phyloP scores from a whole-genome alignment of 257 asterid species.

The Capsicum pubescens region DNA sequence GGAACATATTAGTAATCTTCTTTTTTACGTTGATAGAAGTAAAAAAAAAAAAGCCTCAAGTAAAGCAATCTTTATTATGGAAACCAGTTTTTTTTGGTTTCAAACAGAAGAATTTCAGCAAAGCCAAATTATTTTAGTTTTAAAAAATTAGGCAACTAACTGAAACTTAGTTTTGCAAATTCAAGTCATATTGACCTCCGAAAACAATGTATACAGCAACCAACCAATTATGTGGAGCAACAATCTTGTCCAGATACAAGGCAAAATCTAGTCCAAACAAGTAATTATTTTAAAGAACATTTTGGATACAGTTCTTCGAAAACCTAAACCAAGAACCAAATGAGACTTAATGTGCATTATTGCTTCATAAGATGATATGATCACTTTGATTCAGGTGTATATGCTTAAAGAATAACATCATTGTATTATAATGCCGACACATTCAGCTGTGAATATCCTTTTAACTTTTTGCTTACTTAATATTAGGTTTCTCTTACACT shows the following conservation, averaged over 20 bases:
- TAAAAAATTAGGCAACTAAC: not conserved
- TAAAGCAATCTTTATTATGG: not conserved
- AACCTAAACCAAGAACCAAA: not conserved
- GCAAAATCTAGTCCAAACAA: not conserved
- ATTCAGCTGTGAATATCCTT: not conserved
- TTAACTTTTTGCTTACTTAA: not conserved
- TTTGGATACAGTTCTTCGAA: not conserved
- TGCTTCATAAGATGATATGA: not conserved
- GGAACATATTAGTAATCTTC: not conserved
- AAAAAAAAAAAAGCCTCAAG: not conserved
- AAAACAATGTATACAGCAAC: not conserved
- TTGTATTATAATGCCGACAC: not conserved
- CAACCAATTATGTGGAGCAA: not conserved
- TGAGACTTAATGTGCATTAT: not conserved
- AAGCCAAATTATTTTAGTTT: not conserved
- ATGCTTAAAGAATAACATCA: not conserved
- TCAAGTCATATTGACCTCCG: not conserved
- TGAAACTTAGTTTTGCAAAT: slow-evolving; percentile 6
- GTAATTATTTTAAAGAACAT: not conserved
- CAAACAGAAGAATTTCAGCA: not conserved
- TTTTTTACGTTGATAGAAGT: not conserved
- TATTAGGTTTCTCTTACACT: not conserved
- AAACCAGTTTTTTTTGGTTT: not conserved
- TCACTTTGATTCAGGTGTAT: not conserved
- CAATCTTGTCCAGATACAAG: not conserved